These are phyloP conservation scores for Mycena polygramma DNA, from an alignment of 768 basidiomycete genomes.

Conservation along the genomic window DNA sequence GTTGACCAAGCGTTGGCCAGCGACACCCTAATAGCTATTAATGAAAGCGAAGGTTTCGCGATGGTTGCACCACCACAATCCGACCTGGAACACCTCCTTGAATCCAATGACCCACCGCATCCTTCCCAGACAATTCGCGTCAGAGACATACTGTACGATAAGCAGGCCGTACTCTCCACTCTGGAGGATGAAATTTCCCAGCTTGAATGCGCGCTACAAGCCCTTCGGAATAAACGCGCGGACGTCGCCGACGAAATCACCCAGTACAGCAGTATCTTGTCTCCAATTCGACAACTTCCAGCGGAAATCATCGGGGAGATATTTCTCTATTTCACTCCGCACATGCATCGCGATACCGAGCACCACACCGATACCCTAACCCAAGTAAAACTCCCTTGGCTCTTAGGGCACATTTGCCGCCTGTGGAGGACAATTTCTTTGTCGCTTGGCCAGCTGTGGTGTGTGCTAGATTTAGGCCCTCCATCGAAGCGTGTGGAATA, in stretches of 20 bases:
- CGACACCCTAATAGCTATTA: no score
- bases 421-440: slow-evolving; percentile 17
- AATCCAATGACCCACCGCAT: not conserved
- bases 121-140: not conserved
- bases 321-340: slow-evolving; percentile 19
- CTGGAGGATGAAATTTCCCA: not conserved
- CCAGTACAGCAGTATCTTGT: not conserved
- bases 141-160: not conserved
- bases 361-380: not conserved
- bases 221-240: not conserved
- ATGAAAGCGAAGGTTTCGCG: no score
- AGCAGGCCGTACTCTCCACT: not conserved
- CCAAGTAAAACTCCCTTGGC: slow-evolving; percentile 13
- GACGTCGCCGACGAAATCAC: not conserved
- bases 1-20: no score
- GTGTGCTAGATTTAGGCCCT: not conserved
- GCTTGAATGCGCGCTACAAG: not conserved
- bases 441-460: slow-evolving; percentile 17
- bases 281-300: slow-evolving; percentile 12
- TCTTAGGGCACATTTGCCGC: slow-evolving; percentile 22
- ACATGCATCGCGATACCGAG: not conserved
- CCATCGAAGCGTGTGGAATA: no score
- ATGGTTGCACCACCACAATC: no score
- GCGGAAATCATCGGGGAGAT: slow-evolving; percentile 19
- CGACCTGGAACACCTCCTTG: not conserved